Conservation (phyloP, 1,284 basidiomycete species). For the Pterula multifida region DNA sequence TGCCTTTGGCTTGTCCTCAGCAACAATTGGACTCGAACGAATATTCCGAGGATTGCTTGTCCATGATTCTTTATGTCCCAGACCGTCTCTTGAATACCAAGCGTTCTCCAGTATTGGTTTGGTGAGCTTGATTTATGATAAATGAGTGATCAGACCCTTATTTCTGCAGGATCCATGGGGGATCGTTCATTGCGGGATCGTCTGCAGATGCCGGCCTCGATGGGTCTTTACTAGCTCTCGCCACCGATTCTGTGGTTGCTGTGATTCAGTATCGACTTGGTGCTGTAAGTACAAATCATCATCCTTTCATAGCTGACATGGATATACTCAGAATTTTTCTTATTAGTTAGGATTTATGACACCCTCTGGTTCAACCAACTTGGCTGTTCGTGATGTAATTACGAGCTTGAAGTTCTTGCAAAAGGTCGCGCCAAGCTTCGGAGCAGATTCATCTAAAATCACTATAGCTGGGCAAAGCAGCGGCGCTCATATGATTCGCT, state of each 20-base stretch:
- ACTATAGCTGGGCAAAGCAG: constrained; percentile 84
- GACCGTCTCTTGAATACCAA: constrained; percentile 18
- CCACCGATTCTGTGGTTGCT: constrained; percentile 72
- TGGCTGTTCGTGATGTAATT: constrained; percentile 61
- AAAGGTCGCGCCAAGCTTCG: constrained; percentile 51
- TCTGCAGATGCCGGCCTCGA: constrained; percentile 67
- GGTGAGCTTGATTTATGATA: constrained; percentile 29
- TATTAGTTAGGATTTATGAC: constrained; percentile 64
- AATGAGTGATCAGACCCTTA: constrained; percentile 7
- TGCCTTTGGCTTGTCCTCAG: constrained; percentile 69
- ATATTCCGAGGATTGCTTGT: constrained; percentile 68
- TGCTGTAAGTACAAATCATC: constrained; percentile 33
- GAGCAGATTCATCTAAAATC: constrained; percentile 52
- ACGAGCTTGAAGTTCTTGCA: constrained; percentile 58
- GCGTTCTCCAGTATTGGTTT: constrained; percentile 47
- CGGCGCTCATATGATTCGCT: constrained; percentile 73
- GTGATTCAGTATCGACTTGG: constrained; percentile 81
- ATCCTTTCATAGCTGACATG: neutral
- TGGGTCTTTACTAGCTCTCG: constrained; percentile 60
- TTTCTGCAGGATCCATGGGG: constrained; percentile 71
- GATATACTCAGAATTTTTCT: neutral
- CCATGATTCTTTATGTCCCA: constrained; percentile 65
- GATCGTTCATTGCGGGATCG: constrained; percentile 67
- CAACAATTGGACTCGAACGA: constrained; percentile 29
- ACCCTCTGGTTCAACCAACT: constrained; percentile 55